phyloP scores from a whole-genome alignment of 768 basidiomycete species.

The Trametes gibbosa region DNA sequence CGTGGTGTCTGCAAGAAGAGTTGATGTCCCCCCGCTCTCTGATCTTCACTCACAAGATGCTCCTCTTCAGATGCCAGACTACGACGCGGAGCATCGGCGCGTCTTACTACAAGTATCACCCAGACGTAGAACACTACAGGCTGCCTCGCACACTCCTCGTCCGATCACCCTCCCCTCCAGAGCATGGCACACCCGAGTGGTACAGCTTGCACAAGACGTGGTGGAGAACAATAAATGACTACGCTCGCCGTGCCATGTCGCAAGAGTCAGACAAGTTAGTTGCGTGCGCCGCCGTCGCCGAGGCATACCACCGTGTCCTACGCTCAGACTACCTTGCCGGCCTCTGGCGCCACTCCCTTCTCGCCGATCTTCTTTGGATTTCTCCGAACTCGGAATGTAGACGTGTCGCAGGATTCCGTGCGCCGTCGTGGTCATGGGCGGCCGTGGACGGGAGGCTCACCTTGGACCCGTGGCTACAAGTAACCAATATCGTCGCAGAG shows the following conservation, averaged over 20 bases:
- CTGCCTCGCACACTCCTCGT: neutral
- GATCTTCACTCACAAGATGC: slow-evolving; percentile 7
- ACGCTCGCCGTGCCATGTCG: slow-evolving; percentile 1
- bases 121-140: neutral
- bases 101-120: neutral
- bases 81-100: slow-evolving; percentile 1
- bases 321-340: slow-evolving; percentile 13
- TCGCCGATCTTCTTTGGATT: slow-evolving; percentile 9
- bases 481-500: neutral
- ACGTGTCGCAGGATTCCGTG: neutral
- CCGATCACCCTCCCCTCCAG: neutral
- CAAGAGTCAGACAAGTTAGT: slow-evolving; percentile 11
- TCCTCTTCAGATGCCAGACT: slow-evolving; percentile 12
- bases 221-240: neutral
- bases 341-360: slow-evolving; percentile 1
- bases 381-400: neutral
- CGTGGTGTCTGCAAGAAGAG: slow-evolving; percentile 15
- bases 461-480: neutral
- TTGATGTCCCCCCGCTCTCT: slow-evolving; percentile 8
- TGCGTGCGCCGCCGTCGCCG: slow-evolving; percentile 11
- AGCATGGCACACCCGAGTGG: neutral
- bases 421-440: slow-evolving; percentile 17
- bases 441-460: slow-evolving; percentile 6
- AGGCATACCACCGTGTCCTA: slow-evolving; percentile 5
- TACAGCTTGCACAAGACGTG: neutral